Evolutionary conservation across 495 filamentous ascomycete species (phyloP).

Genomic region (Massariosphaeria phaeospora): DNA sequence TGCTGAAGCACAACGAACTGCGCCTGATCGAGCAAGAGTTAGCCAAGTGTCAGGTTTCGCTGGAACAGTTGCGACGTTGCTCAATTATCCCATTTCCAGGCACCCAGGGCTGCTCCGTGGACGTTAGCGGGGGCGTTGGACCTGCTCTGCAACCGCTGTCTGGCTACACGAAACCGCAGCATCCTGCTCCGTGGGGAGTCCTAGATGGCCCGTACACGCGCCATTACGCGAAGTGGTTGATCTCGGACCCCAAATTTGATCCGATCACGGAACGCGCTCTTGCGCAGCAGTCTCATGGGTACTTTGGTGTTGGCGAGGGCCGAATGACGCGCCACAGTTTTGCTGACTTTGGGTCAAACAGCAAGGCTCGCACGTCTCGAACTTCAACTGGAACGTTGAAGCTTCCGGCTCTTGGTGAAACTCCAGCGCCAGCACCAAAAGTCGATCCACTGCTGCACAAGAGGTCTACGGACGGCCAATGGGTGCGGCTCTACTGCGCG

Average conservation of each 20-base stretch:
- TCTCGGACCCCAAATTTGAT: conserved; percentile 84
- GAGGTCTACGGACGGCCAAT: conserved; percentile 55
- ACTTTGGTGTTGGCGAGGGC: conserved; percentile 47
- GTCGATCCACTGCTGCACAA: conserved; percentile 56
- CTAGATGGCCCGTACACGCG: conserved; percentile 85
- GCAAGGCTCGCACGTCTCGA: conserved; percentile 51
- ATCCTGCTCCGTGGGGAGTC: conserved; percentile 80
- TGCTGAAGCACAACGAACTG: conserved; percentile 90
- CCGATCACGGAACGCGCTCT: conserved; percentile 24
- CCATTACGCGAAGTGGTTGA: conserved; percentile 91
- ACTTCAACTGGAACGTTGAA: conserved; percentile 42
- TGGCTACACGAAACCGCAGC: conserved; percentile 56
- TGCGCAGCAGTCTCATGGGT: conserved; percentile 20
- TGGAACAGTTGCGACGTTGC: conserved; percentile 91
- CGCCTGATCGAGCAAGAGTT: conserved; percentile 93
- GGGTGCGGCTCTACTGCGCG: conserved; percentile 79
- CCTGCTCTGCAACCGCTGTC: conserved; percentile 56
- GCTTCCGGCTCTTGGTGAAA: conserved; percentile 57
- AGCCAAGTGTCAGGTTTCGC: conserved; percentile 89
- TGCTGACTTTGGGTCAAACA: conserved; percentile 52
- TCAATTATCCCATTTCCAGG: conserved; percentile 83
- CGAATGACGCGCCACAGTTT: conserved; percentile 71
- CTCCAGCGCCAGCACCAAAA: conserved; percentile 38
- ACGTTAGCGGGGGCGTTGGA: conserved; percentile 68
- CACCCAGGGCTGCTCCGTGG: conserved; percentile 53